Percentiles rank a stretch among this genome's conserved stretches.
Evolutionary conservation across 345 rosid species (phyloP).

Genomic region (Kandelia obovata): DNA sequence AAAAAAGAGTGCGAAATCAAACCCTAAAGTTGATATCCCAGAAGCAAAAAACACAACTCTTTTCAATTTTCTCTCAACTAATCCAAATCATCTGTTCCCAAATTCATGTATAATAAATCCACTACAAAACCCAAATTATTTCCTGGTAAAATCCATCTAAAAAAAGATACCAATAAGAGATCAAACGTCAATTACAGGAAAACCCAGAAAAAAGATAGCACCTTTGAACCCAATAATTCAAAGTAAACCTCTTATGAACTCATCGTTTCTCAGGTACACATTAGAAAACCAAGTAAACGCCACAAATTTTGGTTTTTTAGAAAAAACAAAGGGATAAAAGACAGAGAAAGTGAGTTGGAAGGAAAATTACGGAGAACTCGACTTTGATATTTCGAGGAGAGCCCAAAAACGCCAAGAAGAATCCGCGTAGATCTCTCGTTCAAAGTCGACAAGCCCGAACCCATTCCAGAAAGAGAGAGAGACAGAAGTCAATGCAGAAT

Average conservation of each 20-base stretch:
- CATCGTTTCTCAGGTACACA: background rate
- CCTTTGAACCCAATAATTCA: background rate
- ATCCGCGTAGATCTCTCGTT: too few species aligned
- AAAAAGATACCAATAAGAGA: slow-evolving; percentile 1
- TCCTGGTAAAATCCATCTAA: background rate
- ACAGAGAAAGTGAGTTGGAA: background rate
- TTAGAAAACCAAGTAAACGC: background rate
- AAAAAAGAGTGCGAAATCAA: background rate
- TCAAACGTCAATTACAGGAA: background rate
- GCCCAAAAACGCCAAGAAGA: too few species aligned
- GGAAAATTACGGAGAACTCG: background rate
- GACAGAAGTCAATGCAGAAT: too few species aligned
- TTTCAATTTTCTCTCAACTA: background rate
- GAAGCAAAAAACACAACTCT: slow-evolving; percentile 10
- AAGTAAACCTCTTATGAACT: background rate
- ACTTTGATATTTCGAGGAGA: background rate
- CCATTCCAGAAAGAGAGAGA: too few species aligned
- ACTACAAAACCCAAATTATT: slow-evolving; percentile 12
- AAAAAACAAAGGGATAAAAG: background rate
- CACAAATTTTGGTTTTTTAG: too few species aligned
- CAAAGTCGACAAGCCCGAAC: too few species aligned
- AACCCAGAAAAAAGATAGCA: background rate
- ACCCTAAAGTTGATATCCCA: slow-evolving; percentile 11
- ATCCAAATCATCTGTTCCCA: slow-evolving; percentile 10
- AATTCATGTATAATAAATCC: slow-evolving; percentile 5